These are phyloP conservation scores for Ambrosiella cleistominuta DNA, from an alignment of 2,329 filamentous ascomycete genomes.

Conservation along the genomic window DNA sequence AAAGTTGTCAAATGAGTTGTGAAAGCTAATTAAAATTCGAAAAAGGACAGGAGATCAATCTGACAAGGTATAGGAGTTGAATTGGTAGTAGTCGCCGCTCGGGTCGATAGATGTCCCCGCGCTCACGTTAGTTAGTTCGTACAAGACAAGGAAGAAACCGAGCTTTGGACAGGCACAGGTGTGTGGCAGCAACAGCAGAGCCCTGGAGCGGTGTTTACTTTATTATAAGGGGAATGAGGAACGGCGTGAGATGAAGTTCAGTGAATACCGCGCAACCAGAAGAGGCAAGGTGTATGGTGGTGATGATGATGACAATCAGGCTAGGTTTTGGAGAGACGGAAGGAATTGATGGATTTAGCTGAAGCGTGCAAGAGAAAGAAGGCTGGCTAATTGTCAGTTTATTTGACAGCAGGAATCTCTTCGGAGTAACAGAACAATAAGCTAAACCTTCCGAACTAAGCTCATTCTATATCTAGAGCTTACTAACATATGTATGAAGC, in stretches of 20 bases:
- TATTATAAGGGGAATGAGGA: background rate
- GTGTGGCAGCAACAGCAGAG: background rate
- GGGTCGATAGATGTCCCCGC: background rate
- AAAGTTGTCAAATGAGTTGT: conserved; percentile 1
- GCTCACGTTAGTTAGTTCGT: background rate
- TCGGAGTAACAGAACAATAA: too few species aligned
- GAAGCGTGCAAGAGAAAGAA: background rate
- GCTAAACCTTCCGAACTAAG: too few species aligned
- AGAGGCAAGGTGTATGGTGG: background rate
- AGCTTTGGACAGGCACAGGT: background rate
- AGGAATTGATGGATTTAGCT: too few species aligned
- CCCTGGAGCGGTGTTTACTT: background rate
- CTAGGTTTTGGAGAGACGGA: background rate
- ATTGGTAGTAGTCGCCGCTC: background rate
- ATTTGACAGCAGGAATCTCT: too few species aligned
- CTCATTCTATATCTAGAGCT: too few species aligned
- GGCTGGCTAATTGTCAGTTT: background rate
- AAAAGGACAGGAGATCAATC: background rate
- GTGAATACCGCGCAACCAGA: background rate
- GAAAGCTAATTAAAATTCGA: background rate
- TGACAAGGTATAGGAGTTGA: conserved; percentile 2
- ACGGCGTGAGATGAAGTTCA: background rate
- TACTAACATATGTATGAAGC: too few species aligned
- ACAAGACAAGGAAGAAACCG: background rate
- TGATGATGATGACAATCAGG: background rate